phyloP scores from a whole-genome alignment of 2,329 filamentous ascomycete genomes.

The Pseudopithomyces chartarum region DNA sequence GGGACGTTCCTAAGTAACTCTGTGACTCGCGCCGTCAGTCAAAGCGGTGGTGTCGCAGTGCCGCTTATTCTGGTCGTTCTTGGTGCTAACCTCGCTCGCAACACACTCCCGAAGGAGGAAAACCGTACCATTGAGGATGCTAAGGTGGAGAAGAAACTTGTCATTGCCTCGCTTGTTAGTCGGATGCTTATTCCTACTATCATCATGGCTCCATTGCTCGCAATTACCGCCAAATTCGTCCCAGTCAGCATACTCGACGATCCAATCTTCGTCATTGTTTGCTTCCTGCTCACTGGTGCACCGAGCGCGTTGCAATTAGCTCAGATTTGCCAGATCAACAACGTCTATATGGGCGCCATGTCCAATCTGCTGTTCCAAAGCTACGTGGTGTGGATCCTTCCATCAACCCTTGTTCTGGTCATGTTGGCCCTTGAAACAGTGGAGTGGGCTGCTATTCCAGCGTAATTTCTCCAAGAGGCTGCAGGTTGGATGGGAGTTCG shows the following conservation, averaged over 20 bases:
- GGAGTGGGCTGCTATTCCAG: constrained; percentile 71
- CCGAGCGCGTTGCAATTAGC: constrained; percentile 92
- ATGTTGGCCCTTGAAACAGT: constrained; percentile 91
- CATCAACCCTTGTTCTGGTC: constrained; percentile 87
- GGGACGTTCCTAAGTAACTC: constrained; percentile 93
- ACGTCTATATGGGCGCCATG: constrained; percentile 95
- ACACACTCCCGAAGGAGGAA: constrained; percentile 75
- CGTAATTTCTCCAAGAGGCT: not conserved
- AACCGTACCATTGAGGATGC: constrained; percentile 72
- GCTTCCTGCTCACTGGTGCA: constrained; percentile 92
- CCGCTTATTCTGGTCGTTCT: constrained; percentile 94
- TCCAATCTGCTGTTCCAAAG: constrained; percentile 92
- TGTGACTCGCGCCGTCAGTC: constrained; percentile 82
- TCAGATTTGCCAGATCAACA: constrained; percentile 98
- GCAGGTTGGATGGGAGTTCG: not conserved
- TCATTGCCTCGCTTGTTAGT: constrained; percentile 82
- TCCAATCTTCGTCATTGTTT: constrained; percentile 97
- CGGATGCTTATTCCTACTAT: constrained; percentile 92
- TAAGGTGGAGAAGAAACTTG: constrained; percentile 71
- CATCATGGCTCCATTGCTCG: constrained; percentile 89
- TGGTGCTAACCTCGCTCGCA: constrained; percentile 90
- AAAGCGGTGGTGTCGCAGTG: constrained; percentile 88
- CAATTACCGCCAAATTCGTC: constrained; percentile 85
- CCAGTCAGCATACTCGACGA: constrained; percentile 94
- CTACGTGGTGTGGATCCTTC: constrained; percentile 96